phyloP scores from a whole-genome alignment of 495 filamentous ascomycete species.

The Aspergillus steynii region DNA sequence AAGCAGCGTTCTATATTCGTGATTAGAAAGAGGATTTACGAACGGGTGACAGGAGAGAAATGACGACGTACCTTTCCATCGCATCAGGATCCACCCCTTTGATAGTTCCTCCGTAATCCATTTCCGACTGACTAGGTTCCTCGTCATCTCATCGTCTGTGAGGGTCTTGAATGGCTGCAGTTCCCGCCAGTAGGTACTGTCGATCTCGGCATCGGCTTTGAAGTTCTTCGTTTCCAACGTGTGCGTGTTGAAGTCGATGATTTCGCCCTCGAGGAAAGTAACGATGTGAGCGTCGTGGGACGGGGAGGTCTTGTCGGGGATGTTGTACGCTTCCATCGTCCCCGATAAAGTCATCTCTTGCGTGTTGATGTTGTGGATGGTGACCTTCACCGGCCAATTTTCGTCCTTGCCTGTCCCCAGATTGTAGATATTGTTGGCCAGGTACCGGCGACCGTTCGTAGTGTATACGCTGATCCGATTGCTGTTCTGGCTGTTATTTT shows the following conservation, averaged over 20 bases:
- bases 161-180: conserved; percentile 64
- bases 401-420: conserved; percentile 46
- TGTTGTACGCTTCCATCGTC: conserved; percentile 79
- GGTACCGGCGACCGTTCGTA: conserved; percentile 37
- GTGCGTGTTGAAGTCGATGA: conserved; percentile 70
- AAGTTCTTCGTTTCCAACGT: conserved; percentile 70
- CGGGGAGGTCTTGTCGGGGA: conserved; percentile 57
- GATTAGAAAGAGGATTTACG: conserved; percentile 9
- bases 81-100: conserved; percentile 70
- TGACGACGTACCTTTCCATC: conserved; percentile 66
- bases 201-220: conserved; percentile 57
- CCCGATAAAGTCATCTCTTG: conserved; percentile 64
- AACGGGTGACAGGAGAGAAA: not conserved
- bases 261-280: conserved; percentile 75
- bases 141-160: conserved; percentile 58
- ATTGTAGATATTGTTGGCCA: conserved; percentile 35
- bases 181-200: conserved; percentile 72
- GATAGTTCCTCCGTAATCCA: conserved; percentile 55
- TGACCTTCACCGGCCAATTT: conserved; percentile 73
- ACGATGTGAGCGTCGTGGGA: conserved; percentile 63
- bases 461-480: conserved; percentile 36
- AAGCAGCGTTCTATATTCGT: conserved; percentile 62
- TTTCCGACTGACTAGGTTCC: conserved; percentile 56
- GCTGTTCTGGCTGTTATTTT: conserved; percentile 25
- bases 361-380: conserved; percentile 67